Base-by-base conservation (phyloP, 192 early-diverging fungal species). In the Mortierella claussenii region DNA sequence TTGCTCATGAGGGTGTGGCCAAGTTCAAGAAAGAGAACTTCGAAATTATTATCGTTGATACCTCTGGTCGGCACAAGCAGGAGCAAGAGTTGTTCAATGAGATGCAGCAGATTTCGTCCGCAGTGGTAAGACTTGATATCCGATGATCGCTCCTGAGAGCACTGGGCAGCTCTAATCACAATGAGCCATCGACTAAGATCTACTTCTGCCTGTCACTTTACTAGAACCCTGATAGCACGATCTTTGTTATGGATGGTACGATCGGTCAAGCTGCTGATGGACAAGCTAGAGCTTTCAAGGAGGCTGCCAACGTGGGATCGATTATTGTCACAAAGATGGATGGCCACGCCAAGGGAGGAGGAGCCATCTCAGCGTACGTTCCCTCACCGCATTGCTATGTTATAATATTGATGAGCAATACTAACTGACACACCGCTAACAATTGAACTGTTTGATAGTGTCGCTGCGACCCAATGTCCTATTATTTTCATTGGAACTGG, bases 251-350 rank as follows among this genome's bases (percentile, higher is more conserved):
- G 96, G 97, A 98, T 78, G 97, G 94, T 42, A 95, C 97, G 0
- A 98, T 98, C 79, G 97, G 97, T 57, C 97, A 98, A 81, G 96
- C 97, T 7, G 97, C 96, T 5, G 96, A 98, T 60, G 75, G 83
- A 48, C 97, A 98, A 81, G 96, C 97, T 20, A 82, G 87, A 60
- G 96, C 95, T 36, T 98, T 98, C 61, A 92, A 94, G 62, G 92
- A 96, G 76, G 91, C 93, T 13, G 93, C 96, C 18, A 85, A 94
- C 46, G 91, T 98, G 50, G 97, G 97, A 55, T 97, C 96, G 4
- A 96, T 98, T 48, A 92, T 98, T 68, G 95, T 98, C 32, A 98
- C 97, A 47, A 98, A 98, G 83, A 95, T 98, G 93, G 97, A 98
- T 78, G 97, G 97, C 20, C 97, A 98, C 60, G 97, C 97, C 21